Conservation (phyloP, 495 filamentous ascomycete genomes). For the Aspergillus bertholletiae region DNA sequence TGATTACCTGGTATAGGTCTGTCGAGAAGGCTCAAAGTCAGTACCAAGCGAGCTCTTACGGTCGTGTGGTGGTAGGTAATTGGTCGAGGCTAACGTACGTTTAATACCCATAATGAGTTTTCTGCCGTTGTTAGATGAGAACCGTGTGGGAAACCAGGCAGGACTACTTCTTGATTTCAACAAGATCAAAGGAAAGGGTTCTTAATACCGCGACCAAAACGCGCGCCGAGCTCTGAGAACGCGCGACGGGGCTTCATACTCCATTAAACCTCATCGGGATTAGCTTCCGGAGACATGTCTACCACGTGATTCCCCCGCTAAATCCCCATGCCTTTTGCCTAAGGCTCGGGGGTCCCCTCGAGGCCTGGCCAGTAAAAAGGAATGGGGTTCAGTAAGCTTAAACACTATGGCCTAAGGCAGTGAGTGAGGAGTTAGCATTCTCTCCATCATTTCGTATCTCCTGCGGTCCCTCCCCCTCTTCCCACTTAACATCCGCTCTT, state of each 20-base stretch:
- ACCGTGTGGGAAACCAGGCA: background rate
- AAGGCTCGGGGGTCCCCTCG: conserved; percentile 1
- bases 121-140: background rate
- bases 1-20: conserved; percentile 82
- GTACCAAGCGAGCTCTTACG: conserved; percentile 11
- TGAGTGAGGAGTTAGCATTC: background rate
- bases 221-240: conserved; percentile 4
- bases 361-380: background rate
- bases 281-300: conserved; percentile 15
- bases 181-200: conserved; percentile 1
- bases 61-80: background rate
- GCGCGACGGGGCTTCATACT: conserved; percentile 19
- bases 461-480: background rate
- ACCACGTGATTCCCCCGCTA: conserved; percentile 14
- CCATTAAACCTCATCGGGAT: conserved; percentile 26
- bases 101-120: conserved; percentile 82
- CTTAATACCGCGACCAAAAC: too few relatives aligned
- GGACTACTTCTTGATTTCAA: background rate
- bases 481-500: background rate
- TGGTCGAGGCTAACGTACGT: conserved; percentile 35
- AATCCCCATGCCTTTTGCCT: conserved; percentile 4
- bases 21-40: background rate
- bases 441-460: too few relatives aligned
- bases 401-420: background rate
- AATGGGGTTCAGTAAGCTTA: background rate